Conservation (phyloP, 805 yeast genomes). For the Hanseniaspora guilliermondii region DNA sequence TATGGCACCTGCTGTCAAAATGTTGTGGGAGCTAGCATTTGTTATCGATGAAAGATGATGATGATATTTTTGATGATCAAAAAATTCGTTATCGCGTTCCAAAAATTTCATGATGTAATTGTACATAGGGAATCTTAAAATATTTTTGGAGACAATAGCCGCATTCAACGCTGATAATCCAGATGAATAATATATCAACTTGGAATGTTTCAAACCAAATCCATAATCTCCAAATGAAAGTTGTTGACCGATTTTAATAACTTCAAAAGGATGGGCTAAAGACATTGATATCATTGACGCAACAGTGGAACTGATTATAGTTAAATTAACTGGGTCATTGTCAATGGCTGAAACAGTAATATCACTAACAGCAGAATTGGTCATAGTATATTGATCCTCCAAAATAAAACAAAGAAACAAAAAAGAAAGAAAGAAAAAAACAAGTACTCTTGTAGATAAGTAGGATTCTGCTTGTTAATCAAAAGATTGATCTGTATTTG, state of each 20-base stretch:
- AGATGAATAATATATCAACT: slow-evolving; percentile 3
- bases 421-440: neutral
- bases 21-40: neutral
- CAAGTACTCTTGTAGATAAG: too few relatives aligned
- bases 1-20: slow-evolving; percentile 8
- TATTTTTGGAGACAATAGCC: slow-evolving; percentile 7
- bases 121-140: slow-evolving; percentile 10
- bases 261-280: slow-evolving; percentile 14
- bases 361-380: neutral
- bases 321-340: slow-evolving; percentile 3
- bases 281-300: slow-evolving; percentile 13
- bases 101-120: slow-evolving; percentile 5
- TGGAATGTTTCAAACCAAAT: slow-evolving; percentile 3
- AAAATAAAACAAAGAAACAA: neutral
- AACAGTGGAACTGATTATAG: slow-evolving; percentile 7
- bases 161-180: slow-evolving; percentile 12
- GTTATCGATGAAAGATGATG: slow-evolving; percentile 1
- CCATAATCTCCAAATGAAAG: slow-evolving; percentile 12
- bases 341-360: neutral
- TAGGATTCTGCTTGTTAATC: too few relatives aligned
- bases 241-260: slow-evolving; percentile 14
- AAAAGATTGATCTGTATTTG: too few relatives aligned
- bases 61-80: neutral
- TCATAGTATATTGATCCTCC: neutral
- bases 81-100: neutral